Base-by-base conservation (phyloP, 1,139 yeast genomes). In the Geotrichum cucujoidarum region DNA sequence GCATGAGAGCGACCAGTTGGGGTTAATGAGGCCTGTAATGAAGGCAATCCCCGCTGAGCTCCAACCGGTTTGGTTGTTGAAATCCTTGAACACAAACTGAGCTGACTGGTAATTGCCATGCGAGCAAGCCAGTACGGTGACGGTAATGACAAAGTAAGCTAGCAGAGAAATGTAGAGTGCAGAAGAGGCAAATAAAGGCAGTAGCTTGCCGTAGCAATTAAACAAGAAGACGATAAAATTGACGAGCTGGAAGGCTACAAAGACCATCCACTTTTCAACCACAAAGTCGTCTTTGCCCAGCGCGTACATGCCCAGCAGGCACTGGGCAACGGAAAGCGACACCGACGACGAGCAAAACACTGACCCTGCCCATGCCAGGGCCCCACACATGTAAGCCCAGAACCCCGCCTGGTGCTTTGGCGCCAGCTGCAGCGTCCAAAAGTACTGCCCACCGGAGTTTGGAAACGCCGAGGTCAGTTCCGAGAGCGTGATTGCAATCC, bases 1-100 rank as follows among this genome's bases (percentile, higher is more conserved):
- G 55, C 83, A 78, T 7, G 78, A 73, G 60, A 77, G 77, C n/a
- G 77, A 73, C 81, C 82, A 78, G 53, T 73, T 71, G 13, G 83
- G 81, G 59, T 78, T 77, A 55, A 78, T 70, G 48, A 78, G 63
- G n/a, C 83, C 83, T 13, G 78, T 78, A 47, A 79, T 74, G 55
- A 78, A 78, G 1, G 81, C 81, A 60, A 78, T 75, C 2, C 72
- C 81, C 4, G 74, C 55, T 11, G 73, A 67, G 8, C 68, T 58
- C 83, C 83, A 78, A 20, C 83, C 83, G 21, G 83, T 78, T 17
- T 67, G 70, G 60, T 78, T 78, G 40, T 70, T 63, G 55, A 77
- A 77, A 25, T 71, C 66, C 10, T 65, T 70, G 59, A 78, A 78
- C 13, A 79, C 81, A 56, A 74, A 76, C 24, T 60, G 50, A 0